Evolutionary conservation across 768 basidiomycete genomes (phyloP).

Genomic region (Podaxis sp.): DNA sequence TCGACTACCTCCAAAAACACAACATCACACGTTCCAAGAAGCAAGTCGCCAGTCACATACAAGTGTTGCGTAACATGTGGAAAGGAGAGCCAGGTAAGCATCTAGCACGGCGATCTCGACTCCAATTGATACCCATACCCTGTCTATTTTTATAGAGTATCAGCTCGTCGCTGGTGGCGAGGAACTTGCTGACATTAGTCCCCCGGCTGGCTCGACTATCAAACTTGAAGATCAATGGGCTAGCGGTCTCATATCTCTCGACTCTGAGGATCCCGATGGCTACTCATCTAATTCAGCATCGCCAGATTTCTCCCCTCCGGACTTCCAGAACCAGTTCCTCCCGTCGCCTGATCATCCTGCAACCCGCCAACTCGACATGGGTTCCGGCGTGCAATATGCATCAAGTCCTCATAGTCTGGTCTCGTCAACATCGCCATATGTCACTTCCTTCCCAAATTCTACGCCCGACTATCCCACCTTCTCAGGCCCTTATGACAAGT

Average conservation of each 20-base stretch:
- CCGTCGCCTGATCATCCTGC: conserved; percentile 42
- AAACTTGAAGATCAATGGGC: conserved; percentile 56
- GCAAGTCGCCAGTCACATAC: conserved; percentile 88
- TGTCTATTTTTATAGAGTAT: conserved; percentile 48
- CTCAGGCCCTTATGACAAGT: conserved; percentile 4
- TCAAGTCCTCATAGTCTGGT: conserved; percentile 1
- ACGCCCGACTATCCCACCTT: conserved; percentile 8
- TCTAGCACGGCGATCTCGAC: neutral
- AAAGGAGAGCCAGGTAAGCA: conserved; percentile 71
- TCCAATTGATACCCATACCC: conserved; percentile 15
- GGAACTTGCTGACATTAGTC: conserved; percentile 54
- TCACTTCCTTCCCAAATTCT: conserved; percentile 4
- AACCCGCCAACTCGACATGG: conserved; percentile 21
- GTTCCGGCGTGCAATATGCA: conserved; percentile 1
- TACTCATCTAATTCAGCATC: conserved; percentile 40
- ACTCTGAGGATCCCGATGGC: conserved; percentile 42
- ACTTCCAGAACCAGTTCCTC: conserved; percentile 44
- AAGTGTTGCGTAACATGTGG: conserved; percentile 86
- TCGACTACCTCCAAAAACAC: conserved; percentile 71
- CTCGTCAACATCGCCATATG: conserved; percentile 8
- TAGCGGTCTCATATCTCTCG: conserved; percentile 42
- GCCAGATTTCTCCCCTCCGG: conserved; percentile 46
- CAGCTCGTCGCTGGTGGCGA: conserved; percentile 81
- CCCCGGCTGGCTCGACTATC: conserved; percentile 45
- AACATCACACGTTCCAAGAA: conserved; percentile 79